These are phyloP conservation scores for Lentinus tigrinus DNA, from an alignment of 768 basidiomycete species.

Conservation along the genomic window DNA sequence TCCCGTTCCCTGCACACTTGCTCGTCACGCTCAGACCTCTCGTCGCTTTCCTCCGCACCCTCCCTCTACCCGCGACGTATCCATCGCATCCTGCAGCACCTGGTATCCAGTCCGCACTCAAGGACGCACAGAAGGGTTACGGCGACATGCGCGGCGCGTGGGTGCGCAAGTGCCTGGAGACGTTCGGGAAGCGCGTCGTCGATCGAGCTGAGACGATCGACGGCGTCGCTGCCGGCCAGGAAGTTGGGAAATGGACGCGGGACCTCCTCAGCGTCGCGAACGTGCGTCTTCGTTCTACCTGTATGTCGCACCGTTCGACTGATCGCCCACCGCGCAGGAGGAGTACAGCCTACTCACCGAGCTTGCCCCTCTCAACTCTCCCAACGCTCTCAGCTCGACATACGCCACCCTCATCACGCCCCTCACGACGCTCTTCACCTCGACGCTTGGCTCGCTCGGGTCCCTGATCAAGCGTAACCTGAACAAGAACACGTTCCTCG, in stretches of 20 bases:
- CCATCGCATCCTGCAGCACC: slow-evolving; percentile 79
- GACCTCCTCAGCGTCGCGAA: slow-evolving; percentile 64
- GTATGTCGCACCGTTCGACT: not conserved
- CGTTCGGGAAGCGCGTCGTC: slow-evolving; percentile 64
- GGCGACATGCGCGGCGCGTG: slow-evolving; percentile 85
- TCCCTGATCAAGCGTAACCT: slow-evolving; percentile 71
- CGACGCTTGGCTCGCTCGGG: slow-evolving; percentile 62
- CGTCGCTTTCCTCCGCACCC: slow-evolving; percentile 64
- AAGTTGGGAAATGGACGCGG: slow-evolving; percentile 72
- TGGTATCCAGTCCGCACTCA: slow-evolving; percentile 60
- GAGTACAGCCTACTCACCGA: slow-evolving; percentile 67
- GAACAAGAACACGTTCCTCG: slow-evolving; percentile 80
- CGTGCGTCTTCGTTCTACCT: slow-evolving; percentile 35
- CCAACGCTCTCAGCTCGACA: slow-evolving; percentile 52
- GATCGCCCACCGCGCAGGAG: slow-evolving; percentile 38
- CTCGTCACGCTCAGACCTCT: slow-evolving; percentile 59
- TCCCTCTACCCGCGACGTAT: slow-evolving; percentile 77
- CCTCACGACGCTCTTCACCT: slow-evolving; percentile 61
- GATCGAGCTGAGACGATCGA: slow-evolving; percentile 72
- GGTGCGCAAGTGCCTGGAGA: slow-evolving; percentile 73
- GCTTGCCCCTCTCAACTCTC: slow-evolving; percentile 57
- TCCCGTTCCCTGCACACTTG: slow-evolving; percentile 54
- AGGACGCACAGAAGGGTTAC: slow-evolving; percentile 78
- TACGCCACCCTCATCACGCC: slow-evolving; percentile 64
- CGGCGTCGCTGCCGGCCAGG: slow-evolving; percentile 61